These are phyloP conservation scores for Podosphaera xanthii DNA, from an alignment of 2,329 filamentous ascomycete genomes.

Conservation along the genomic window DNA sequence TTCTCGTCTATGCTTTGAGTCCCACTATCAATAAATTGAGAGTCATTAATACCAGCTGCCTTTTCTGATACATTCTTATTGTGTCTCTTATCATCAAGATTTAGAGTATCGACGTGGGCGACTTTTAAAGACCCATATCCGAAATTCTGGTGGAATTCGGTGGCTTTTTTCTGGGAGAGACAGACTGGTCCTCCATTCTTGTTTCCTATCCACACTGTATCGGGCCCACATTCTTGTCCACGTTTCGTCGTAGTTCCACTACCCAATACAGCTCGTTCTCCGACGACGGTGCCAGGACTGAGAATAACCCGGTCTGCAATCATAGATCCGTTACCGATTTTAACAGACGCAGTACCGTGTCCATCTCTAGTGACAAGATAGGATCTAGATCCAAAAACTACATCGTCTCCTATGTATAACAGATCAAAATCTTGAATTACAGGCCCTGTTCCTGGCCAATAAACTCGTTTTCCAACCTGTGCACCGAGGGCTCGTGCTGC, in stretches of 20 bases:
- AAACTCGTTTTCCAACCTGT: constrained; percentile 27
- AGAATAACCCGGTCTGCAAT: constrained; percentile 31
- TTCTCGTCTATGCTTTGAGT: background rate
- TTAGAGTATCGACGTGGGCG: background rate
- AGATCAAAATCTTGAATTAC: constrained; percentile 30
- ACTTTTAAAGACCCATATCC: background rate
- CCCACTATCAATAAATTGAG: background rate
- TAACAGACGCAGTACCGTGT: constrained; percentile 23
- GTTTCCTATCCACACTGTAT: constrained; percentile 28
- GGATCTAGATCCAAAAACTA: constrained; percentile 34
- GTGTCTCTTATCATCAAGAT: background rate
- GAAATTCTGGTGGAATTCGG: background rate
- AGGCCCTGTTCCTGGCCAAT: constrained; percentile 34
- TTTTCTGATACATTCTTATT: background rate
- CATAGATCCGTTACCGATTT: constrained; percentile 27
- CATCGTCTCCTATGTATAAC: constrained; percentile 31
- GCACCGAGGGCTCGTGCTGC: constrained; percentile 27
- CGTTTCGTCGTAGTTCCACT: constrained; percentile 28
- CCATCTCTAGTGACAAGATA: constrained; percentile 30
- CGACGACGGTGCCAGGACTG: constrained; percentile 27
- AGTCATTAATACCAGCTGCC: background rate
- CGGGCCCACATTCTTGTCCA: constrained; percentile 21
- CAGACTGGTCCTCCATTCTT: constrained; percentile 27
- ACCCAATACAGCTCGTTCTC: constrained; percentile 26
- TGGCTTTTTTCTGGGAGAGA: constrained; percentile 8